Evolutionary conservation across 2,329 filamentous ascomycete genomes (phyloP).

Genomic region (Diplodia sapinea): DNA sequence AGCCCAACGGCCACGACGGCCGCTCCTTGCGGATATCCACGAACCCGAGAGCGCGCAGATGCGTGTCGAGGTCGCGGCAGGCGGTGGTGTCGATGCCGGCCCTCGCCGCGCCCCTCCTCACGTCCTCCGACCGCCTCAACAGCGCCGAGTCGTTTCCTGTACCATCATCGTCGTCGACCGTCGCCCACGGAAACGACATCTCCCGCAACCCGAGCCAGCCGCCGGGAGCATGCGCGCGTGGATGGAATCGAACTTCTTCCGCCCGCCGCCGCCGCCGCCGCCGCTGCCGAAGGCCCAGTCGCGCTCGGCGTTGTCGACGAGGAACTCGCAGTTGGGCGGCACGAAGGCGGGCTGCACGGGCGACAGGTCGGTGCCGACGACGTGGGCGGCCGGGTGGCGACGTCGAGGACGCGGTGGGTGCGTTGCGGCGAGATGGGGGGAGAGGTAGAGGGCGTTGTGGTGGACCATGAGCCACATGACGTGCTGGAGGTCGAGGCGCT

Average conservation of each 20-base stretch:
- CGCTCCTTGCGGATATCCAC: background rate
- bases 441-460: no score
- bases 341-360: slow-evolving; percentile 50
- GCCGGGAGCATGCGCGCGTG: slow-evolving; percentile 57
- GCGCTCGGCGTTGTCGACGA: slow-evolving; percentile 39
- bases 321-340: slow-evolving; percentile 34
- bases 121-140: slow-evolving; percentile 8
- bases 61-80: slow-evolving; percentile 39
- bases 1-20: slow-evolving; percentile 15
- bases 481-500: no score
- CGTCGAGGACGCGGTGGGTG: slow-evolving; percentile 31
- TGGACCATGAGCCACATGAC: no score
- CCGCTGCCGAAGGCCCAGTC: slow-evolving; percentile 56
- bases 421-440: no score
- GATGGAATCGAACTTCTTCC: slow-evolving; percentile 59
- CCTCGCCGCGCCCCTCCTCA: slow-evolving; percentile 12
- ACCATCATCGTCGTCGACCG: slow-evolving; percentile 8
- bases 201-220: slow-evolving; percentile 57
- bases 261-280: slow-evolving; percentile 21
- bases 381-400: slow-evolving; percentile 45
- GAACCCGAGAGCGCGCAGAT: slow-evolving; percentile 10
- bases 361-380: slow-evolving; percentile 56
- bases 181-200: slow-evolving; percentile 34
- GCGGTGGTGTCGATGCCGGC: slow-evolving; percentile 44
- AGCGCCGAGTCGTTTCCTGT: background rate